Percentiles rank a stretch among this genome's conserved stretches.
Conservation (phyloP, 1,284 basidiomycete species). For the Termitomyces sp. region DNA sequence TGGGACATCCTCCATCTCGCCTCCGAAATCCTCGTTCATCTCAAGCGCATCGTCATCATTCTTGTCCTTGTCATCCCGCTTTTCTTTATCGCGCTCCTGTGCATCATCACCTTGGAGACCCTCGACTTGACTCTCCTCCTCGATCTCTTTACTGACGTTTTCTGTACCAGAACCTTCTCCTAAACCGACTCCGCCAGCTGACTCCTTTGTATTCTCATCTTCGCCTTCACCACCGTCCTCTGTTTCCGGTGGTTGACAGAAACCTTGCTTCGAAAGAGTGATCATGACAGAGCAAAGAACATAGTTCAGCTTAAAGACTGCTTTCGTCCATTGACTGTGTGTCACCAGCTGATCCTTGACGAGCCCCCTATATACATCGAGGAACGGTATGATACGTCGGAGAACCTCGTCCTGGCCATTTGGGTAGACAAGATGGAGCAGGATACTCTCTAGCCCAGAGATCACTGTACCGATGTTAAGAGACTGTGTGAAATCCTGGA, state of each 20-base stretch:
- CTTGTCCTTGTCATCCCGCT: conserved; percentile 48
- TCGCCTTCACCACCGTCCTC: conserved; percentile 48
- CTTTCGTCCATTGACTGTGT: conserved; percentile 65
- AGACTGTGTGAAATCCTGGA: conserved; percentile 37
- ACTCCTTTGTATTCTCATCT: conserved; percentile 48
- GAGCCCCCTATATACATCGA: conserved; percentile 53
- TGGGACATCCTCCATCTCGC: conserved; percentile 77
- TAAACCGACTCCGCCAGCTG: conserved; percentile 74
- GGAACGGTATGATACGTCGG: conserved; percentile 58
- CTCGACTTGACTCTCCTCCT: conserved; percentile 95
- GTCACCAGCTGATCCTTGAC: conserved; percentile 49
- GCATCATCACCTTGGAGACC: conserved; percentile 78
- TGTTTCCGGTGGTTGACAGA: conserved; percentile 81
- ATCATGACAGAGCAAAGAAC: conserved; percentile 73
- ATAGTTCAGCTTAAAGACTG: conserved; percentile 82
- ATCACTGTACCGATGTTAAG: conserved; percentile 41
- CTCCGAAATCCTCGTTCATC: conserved; percentile 77
- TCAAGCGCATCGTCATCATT: conserved; percentile 69
- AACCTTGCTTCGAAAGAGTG: conserved; percentile 81
- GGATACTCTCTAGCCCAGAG: conserved; percentile 30
- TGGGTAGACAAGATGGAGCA: conserved; percentile 26
- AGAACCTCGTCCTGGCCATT: conserved; percentile 28
- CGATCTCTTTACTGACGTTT: conserved; percentile 89
- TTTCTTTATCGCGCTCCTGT: conserved; percentile 38
- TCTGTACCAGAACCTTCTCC: conserved; percentile 82